phyloP scores from a whole-genome alignment of 345 rosid species.

The Ricinus communis region DNA sequence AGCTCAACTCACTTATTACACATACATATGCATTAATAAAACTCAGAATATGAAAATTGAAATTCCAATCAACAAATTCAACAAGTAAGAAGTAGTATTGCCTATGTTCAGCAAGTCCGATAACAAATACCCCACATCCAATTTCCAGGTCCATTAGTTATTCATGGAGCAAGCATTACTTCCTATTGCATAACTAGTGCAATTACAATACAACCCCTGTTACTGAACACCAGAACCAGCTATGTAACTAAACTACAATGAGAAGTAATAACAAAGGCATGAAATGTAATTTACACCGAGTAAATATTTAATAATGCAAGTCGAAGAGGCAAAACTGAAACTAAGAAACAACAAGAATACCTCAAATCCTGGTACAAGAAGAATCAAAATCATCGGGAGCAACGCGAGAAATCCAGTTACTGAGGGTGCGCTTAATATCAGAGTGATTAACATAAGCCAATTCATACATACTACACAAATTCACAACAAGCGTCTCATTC shows the following conservation, averaged over 20 bases:
- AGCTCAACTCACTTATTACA: neutral
- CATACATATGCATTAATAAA: neutral
- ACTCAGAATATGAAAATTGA: neutral
- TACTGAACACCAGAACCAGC: neutral
- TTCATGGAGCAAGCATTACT: neutral
- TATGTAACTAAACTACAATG: neutral
- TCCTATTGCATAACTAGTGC: neutral
- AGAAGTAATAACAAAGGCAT: neutral
- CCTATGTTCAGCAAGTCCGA: neutral
- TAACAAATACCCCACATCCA: neutral
- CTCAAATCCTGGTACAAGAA: constrained; percentile 78
- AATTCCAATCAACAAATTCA: neutral
- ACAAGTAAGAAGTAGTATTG: no score
- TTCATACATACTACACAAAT: constrained; percentile 97
- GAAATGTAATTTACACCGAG: constrained; percentile 7
- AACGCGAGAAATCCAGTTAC: constrained; percentile 80
- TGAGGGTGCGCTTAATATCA: constrained; percentile 74
- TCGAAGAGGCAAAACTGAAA: neutral
- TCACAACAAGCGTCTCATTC: constrained; percentile 87
- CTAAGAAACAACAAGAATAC: neutral
- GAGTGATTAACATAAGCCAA: constrained; percentile 90
- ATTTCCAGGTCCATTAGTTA: neutral
- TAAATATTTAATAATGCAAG: neutral
- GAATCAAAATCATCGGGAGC: constrained; percentile 97
- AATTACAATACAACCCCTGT: no score